These are phyloP conservation scores for Microdochium nivale DNA, from an alignment of 2,329 filamentous ascomycete species.

Conservation along the genomic window DNA sequence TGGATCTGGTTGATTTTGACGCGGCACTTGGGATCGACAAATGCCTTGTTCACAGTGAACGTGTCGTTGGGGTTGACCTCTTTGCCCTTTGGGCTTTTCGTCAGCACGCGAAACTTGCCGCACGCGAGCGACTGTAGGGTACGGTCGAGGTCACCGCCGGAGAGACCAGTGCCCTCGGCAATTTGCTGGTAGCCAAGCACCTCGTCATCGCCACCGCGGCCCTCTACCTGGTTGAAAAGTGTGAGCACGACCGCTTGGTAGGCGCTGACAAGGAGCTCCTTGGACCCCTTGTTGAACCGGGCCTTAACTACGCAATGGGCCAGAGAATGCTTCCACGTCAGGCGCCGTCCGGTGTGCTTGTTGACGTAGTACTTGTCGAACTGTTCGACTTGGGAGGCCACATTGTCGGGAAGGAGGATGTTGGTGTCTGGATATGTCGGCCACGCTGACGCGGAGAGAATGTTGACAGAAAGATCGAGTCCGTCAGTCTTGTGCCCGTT, in stretches of 20 bases:
- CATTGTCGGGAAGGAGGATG: slow-evolving; percentile 66
- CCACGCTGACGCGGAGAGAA: slow-evolving; percentile 89
- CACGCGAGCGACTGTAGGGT: slow-evolving; percentile 94
- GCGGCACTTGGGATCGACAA: slow-evolving; percentile 73
- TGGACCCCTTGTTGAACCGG: slow-evolving; percentile 67
- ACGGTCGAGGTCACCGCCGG: slow-evolving; percentile 71
- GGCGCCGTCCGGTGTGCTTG: slow-evolving; percentile 80
- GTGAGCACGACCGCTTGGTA: slow-evolving; percentile 89
- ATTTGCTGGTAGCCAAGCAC: slow-evolving; percentile 71
- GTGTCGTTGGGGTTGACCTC: slow-evolving; percentile 74
- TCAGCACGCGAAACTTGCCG: slow-evolving; percentile 75
- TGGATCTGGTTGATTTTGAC: slow-evolving; percentile 99
- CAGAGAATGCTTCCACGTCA: slow-evolving; percentile 90
- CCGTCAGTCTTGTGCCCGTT: slow-evolving; percentile 32
- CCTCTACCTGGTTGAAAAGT: slow-evolving; percentile 69
- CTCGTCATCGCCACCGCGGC: slow-evolving; percentile 35
- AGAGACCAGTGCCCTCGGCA: slow-evolving; percentile 62
- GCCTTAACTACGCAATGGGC: slow-evolving; percentile 83
- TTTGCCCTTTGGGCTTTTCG: slow-evolving; percentile 75
- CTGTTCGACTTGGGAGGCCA: slow-evolving; percentile 66
- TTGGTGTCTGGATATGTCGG: slow-evolving; percentile 73
- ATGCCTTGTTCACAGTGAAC: slow-evolving; percentile 72
- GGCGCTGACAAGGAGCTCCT: slow-evolving; percentile 83
- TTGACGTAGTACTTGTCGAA: slow-evolving; percentile 82
- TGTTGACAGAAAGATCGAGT: slow-evolving; percentile 75